These are phyloP conservation scores for Alternaria hordeiaustralica DNA, from an alignment of 2,329 filamentous ascomycete genomes.

Conservation along the genomic window DNA sequence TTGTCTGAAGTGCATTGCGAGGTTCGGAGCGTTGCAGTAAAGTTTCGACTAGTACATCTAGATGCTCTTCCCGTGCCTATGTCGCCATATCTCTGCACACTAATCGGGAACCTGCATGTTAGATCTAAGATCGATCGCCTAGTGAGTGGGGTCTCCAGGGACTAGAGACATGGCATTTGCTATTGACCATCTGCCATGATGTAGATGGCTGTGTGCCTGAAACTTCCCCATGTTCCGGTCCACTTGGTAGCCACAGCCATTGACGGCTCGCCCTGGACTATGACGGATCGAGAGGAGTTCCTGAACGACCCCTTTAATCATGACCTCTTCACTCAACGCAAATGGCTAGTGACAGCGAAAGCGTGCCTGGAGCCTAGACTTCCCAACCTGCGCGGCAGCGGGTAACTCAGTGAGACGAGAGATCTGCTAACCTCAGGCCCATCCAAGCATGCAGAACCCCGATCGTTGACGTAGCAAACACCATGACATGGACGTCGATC, in stretches of 20 bases:
- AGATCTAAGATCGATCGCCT: conserved; percentile 10
- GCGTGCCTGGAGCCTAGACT: background rate
- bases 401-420: background rate
- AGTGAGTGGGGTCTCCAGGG: background rate
- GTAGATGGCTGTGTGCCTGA: background rate
- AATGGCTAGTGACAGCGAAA: background rate
- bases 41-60: background rate
- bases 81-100: background rate
- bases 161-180: conserved; percentile 4
- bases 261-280: background rate
- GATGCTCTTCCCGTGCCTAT: background rate
- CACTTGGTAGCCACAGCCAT: background rate
- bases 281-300: background rate
- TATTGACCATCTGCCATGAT: background rate
- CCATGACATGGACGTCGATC: background rate
- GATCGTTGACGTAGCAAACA: conserved; percentile 16
- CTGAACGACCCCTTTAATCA: background rate
- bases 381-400: background rate
- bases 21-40: background rate
- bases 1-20: background rate
- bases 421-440: background rate
- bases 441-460: background rate
- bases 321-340: conserved; percentile 6
- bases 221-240: conserved; percentile 3
- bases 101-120: conserved; percentile 5